Conservation (phyloP, 768 basidiomycete species). For the Collybiopsis luxurians region DNA sequence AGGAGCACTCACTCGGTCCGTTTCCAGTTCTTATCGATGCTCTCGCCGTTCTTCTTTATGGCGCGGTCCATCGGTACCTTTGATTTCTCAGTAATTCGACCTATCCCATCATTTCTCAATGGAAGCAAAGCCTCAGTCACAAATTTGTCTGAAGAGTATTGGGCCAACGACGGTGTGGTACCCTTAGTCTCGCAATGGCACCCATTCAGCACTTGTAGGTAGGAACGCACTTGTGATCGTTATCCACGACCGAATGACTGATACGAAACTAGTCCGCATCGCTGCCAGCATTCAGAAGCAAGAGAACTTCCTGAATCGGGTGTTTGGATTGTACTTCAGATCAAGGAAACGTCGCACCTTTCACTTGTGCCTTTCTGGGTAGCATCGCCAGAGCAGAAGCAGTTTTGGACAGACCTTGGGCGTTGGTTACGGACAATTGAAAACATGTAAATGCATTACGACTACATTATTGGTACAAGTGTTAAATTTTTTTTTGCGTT, state of each 20-base stretch:
- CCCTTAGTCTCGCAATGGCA: slow-evolving; percentile 52
- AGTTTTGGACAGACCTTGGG: slow-evolving; percentile 38
- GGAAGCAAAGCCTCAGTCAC: background rate
- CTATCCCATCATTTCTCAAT: slow-evolving; percentile 30
- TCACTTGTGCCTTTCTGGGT: slow-evolving; percentile 38
- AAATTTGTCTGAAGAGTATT: slow-evolving; percentile 25
- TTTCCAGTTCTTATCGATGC: slow-evolving; percentile 5
- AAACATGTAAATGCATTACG: slow-evolving; percentile 1
- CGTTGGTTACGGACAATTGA: slow-evolving; percentile 37
- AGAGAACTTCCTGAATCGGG: slow-evolving; percentile 25
- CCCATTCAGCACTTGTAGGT: slow-evolving; percentile 40
- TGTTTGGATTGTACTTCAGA: slow-evolving; percentile 38
- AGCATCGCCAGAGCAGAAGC: slow-evolving; percentile 29
- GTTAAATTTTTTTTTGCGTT: slow-evolving; percentile 5
- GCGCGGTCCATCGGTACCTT: slow-evolving; percentile 33
- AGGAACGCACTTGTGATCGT: slow-evolving; percentile 3
- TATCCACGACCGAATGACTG: too few species aligned
- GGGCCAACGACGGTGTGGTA: slow-evolving; percentile 48
- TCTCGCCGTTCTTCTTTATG: slow-evolving; percentile 17
- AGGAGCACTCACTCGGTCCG: slow-evolving; percentile 1
- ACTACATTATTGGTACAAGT: background rate
- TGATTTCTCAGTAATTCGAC: slow-evolving; percentile 34
- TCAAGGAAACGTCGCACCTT: slow-evolving; percentile 34
- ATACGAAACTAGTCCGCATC: slow-evolving; percentile 4
- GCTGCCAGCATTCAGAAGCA: background rate